These are phyloP conservation scores for Zelonia costaricensis DNA, from an alignment of 208 protist species.

Conservation along the genomic window DNA sequence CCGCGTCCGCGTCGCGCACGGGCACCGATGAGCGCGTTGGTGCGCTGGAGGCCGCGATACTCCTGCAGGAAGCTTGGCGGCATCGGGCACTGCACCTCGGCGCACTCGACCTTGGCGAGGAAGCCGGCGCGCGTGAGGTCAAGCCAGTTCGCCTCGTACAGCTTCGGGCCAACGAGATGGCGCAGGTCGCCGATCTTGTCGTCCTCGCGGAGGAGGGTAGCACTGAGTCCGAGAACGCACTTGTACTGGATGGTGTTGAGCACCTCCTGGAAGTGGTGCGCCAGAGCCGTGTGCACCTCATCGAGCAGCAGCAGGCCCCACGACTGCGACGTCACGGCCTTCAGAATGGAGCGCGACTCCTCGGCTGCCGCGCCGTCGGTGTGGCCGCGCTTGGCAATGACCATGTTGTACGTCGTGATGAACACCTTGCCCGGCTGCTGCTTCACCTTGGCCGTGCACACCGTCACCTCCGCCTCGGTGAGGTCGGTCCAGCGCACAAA, in stretches of 20 bases:
- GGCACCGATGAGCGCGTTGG: slow-evolving; percentile 10
- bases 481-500: slow-evolving; percentile 94
- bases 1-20: background rate
- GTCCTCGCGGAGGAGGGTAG: slow-evolving; percentile 97
- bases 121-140: slow-evolving; percentile 96
- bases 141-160: slow-evolving; percentile 99
- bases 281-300: slow-evolving; percentile 98
- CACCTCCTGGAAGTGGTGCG: slow-evolving; percentile 96
- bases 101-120: slow-evolving; percentile 98
- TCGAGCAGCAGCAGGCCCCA: slow-evolving; percentile 99
- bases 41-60: slow-evolving; percentile 46
- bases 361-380: slow-evolving; percentile 42
- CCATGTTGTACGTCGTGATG: slow-evolving; percentile 99
- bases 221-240: slow-evolving; percentile 99
- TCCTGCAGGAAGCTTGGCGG: slow-evolving; percentile 64
- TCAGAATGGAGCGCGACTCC: slow-evolving; percentile 73
- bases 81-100: slow-evolving; percentile 98
- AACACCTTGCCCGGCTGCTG: slow-evolving; percentile 87
- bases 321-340: slow-evolving; percentile 44
- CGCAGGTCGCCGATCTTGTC: slow-evolving; percentile 97
- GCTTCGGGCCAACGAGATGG: slow-evolving; percentile 99
- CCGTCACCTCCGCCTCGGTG: slow-evolving; percentile 62
- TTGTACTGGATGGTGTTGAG: slow-evolving; percentile 93
- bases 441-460: slow-evolving; percentile 87
- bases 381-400: slow-evolving; percentile 83